These are phyloP conservation scores for Chamaenerion angustifolium DNA, from an alignment of 345 rosid species.

Conservation along the genomic window DNA sequence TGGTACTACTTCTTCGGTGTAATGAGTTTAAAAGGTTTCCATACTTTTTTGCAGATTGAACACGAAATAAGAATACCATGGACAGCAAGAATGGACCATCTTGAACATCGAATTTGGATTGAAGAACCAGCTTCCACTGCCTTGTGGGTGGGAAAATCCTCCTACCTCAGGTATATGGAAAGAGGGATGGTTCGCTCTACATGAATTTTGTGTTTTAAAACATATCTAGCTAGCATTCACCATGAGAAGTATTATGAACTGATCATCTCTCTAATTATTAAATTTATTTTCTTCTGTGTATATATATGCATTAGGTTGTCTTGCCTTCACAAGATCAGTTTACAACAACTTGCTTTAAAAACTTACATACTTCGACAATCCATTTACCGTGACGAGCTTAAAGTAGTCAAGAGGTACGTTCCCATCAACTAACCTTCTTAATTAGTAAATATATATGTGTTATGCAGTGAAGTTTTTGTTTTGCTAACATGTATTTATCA, in stretches of 20 bases:
- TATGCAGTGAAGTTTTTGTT: too few species aligned
- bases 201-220: too few species aligned
- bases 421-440: too few species aligned
- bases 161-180: slow-evolving; percentile 27
- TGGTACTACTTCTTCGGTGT: neutral
- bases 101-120: slow-evolving; percentile 50
- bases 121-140: slow-evolving; percentile 29
- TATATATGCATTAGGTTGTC: slow-evolving; percentile 31
- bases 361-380: slow-evolving; percentile 33
- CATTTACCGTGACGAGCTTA: slow-evolving; percentile 29
- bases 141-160: slow-evolving; percentile 34
- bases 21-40: too few species aligned
- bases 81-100: slow-evolving; percentile 43
- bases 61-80: slow-evolving; percentile 40
- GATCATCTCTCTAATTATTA: neutral
- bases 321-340: slow-evolving; percentile 9
- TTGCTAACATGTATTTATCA: too few species aligned
- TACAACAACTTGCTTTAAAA: slow-evolving; percentile 27
- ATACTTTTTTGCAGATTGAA: slow-evolving; percentile 19
- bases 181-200: too few species aligned
- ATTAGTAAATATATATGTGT: slow-evolving; percentile 6
- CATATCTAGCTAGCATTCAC: too few species aligned
- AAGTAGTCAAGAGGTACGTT: slow-evolving; percentile 26
- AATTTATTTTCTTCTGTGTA: neutral
- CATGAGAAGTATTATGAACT: neutral